Conservation (phyloP, 1,139 yeast genomes). For the Blastobotrys elegans region DNA sequence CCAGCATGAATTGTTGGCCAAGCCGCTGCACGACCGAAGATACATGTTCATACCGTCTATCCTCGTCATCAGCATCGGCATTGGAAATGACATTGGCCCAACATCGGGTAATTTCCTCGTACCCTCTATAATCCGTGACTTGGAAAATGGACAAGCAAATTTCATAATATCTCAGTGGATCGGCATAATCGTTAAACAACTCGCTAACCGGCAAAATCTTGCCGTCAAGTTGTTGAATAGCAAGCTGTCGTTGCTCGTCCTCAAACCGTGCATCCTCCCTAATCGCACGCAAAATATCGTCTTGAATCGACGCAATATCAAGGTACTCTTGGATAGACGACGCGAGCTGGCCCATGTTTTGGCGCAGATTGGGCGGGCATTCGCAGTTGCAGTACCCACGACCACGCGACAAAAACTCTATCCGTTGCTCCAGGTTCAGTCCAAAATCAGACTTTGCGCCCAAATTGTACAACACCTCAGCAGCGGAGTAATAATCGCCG, state of each 20-base stretch:
- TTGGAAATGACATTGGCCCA: constrained; percentile 35
- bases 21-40: constrained; percentile 41
- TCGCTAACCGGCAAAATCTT: constrained; percentile 69
- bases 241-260: constrained; percentile 40
- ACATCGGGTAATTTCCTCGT: constrained; percentile 35
- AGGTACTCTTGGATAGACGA: constrained; percentile 71
- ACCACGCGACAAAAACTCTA: constrained; percentile 86
- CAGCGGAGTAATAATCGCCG: constrained; percentile 75
- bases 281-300: constrained; percentile 64
- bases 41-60: constrained; percentile 33
- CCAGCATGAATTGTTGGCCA: constrained; percentile 47
- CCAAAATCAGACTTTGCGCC: constrained; percentile 66
- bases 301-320: constrained; percentile 85
- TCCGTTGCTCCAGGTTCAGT: constrained; percentile 64
- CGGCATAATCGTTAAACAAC: constrained; percentile 79
- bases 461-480: constrained; percentile 68
- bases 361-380: constrained; percentile 73
- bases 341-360: constrained; percentile 62
- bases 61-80: constrained; percentile 18
- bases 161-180: constrained; percentile 83
- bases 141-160: constrained; percentile 74
- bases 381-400: constrained; percentile 88
- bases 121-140: constrained; percentile 56
- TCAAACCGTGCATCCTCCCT: constrained; percentile 54
- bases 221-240: constrained; percentile 54